A percentile compares a stretch with the other conserved stretches of the same genome.
Evolutionary conservation across 352 stramenopile genomes (phyloP).

Genomic region (Globisporangium viniferum): DNA sequence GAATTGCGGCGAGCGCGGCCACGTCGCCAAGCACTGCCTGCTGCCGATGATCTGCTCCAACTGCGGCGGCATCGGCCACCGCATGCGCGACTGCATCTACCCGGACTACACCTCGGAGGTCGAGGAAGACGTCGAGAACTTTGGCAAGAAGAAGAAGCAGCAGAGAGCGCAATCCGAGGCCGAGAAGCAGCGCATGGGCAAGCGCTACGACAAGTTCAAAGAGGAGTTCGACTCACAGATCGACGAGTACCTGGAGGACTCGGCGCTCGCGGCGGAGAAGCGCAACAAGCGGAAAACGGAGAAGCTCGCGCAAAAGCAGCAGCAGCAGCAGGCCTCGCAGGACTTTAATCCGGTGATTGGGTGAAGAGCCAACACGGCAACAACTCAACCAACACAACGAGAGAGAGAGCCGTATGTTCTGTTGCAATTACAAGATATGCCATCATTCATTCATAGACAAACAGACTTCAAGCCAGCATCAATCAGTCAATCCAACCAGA

Average conservation of each 20-base stretch:
- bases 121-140: constrained; percentile 17
- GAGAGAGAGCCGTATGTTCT: not conserved
- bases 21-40: constrained; percentile 66
- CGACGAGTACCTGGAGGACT: constrained; percentile 49
- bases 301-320: constrained; percentile 9
- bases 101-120: constrained; percentile 25
- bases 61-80: constrained; percentile 71
- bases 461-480: not conserved
- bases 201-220: constrained; percentile 49
- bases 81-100: constrained; percentile 43
- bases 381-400: not conserved
- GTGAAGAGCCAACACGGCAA: not conserved
- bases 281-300: constrained; percentile 19
- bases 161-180: constrained; percentile 19
- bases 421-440: not conserved
- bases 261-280: constrained; percentile 17
- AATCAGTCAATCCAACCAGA: not conserved
- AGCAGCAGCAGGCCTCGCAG: constrained; percentile 7
- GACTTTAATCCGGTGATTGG: constrained; percentile 16
- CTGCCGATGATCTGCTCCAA: constrained; percentile 76
- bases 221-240: constrained; percentile 60
- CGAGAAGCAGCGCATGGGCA: constrained; percentile 32
- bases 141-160: constrained; percentile 4
- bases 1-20: constrained; percentile 75
- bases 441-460: not conserved